Conservation (phyloP, 1,139 yeast genomes). For the Saccharomyces hybrid region DNA sequence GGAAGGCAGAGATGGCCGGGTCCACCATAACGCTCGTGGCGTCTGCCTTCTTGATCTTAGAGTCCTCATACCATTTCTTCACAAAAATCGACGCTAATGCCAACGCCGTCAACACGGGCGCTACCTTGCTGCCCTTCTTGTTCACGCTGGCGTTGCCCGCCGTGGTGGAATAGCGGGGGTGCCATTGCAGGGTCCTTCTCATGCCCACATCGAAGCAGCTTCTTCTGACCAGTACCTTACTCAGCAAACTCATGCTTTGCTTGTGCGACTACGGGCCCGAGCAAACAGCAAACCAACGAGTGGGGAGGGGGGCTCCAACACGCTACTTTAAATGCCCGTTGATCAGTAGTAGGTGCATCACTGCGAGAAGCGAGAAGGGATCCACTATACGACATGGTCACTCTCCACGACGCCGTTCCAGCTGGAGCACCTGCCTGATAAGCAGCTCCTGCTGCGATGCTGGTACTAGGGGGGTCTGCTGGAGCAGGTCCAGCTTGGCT, state of each 20-base stretch:
- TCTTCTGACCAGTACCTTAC: not conserved
- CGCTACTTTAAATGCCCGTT: not conserved
- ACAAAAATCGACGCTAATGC: not conserved
- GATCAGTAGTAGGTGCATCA: not conserved
- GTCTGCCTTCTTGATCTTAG: not conserved
- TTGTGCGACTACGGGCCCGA: not conserved
- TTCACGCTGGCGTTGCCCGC: not conserved
- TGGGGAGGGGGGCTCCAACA: not conserved
- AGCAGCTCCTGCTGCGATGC: not conserved
- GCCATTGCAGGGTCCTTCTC: not conserved
- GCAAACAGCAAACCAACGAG: not conserved
- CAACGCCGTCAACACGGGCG: not conserved
- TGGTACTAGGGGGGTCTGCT: not conserved
- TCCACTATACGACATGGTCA: not conserved
- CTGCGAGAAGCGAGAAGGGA: not conserved
- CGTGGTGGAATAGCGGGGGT: not conserved
- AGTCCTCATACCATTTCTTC: not conserved
- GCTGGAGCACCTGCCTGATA: slow-evolving; percentile 1
- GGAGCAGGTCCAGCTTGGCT: not conserved
- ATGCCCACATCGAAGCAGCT: not conserved
- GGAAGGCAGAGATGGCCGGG: slow-evolving; percentile 44
- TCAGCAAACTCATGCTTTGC: not conserved
- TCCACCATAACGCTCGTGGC: slow-evolving; percentile 36
- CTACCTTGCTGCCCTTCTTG: not conserved
- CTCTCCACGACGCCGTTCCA: not conserved